A percentile compares a stretch with the other conserved stretches of the same genome.
Conservation (phyloP, 257 asterid genomes). For the Plantago elongata region DNA sequence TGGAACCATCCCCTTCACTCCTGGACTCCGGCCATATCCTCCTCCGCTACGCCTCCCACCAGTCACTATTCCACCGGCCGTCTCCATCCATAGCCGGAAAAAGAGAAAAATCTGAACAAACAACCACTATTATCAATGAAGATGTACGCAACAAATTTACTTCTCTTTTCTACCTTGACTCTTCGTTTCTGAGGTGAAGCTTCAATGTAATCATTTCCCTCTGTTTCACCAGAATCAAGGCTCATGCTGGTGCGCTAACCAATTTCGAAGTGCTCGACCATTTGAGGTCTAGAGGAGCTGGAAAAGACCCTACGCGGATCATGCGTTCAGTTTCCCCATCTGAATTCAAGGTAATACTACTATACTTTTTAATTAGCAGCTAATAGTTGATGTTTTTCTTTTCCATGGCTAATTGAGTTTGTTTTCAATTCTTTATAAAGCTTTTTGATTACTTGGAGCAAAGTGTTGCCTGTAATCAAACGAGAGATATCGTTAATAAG, state of each 20-base stretch:
- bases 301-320: constrained; percentile 61
- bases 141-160: too few species aligned
- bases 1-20: too few species aligned
- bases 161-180: too few species aligned
- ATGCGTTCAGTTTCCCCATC: constrained; percentile 51
- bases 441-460: constrained; percentile 71
- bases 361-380: neutral
- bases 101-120: too few species aligned
- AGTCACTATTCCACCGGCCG: too few species aligned
- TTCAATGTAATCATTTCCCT: neutral
- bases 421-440: constrained; percentile 25
- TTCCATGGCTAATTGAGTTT: neutral
- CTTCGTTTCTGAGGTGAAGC: too few species aligned
- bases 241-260: constrained; percentile 57
- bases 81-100: too few species aligned
- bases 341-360: constrained; percentile 63
- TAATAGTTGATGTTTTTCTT: neutral
- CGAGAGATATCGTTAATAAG: constrained; percentile 38
- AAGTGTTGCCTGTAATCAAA: constrained; percentile 59
- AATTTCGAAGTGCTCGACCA: constrained; percentile 77
- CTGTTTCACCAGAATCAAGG: constrained; percentile 39
- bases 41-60: too few species aligned
- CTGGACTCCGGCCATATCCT: too few species aligned
- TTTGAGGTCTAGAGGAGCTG: constrained; percentile 77
- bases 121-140: too few species aligned